Evolutionary conservation across 2,329 filamentous ascomycete genomes (phyloP).

Genomic region (Periconia sp.): DNA sequence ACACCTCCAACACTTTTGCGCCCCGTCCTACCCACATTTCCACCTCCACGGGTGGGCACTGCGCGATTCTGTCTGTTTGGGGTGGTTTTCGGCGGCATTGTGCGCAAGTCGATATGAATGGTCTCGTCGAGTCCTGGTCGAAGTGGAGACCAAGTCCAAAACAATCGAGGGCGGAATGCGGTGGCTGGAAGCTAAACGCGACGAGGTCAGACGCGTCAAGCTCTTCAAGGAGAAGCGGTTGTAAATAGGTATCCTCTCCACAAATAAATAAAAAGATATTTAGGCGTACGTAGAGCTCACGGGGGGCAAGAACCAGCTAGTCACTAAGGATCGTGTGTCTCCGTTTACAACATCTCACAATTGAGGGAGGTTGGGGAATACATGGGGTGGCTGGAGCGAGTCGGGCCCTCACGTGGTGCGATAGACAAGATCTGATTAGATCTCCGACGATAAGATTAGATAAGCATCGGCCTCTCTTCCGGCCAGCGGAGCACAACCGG

Average conservation of each 20-base stretch:
- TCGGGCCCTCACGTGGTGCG: too few relatives aligned
- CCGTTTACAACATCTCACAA: background rate
- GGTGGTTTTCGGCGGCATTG: constrained; percentile 26
- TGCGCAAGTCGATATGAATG: background rate
- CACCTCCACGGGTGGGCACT: constrained; percentile 35
- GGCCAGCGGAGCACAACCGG: constrained; percentile 9
- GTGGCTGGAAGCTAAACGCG: constrained; percentile 4
- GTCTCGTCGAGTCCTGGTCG: background rate
- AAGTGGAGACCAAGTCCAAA: background rate
- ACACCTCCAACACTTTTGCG: constrained; percentile 10
- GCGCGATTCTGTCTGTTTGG: constrained; percentile 32
- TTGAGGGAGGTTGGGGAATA: constrained; percentile 22
- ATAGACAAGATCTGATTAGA: too few relatives aligned
- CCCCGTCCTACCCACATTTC: constrained; percentile 16
- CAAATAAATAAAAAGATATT: too few relatives aligned
- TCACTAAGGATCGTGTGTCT: too few relatives aligned
- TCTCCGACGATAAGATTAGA: constrained; percentile 8
- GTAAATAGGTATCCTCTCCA: too few relatives aligned
- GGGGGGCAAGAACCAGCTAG: too few relatives aligned
- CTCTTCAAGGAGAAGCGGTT: background rate
- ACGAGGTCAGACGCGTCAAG: constrained; percentile 4
- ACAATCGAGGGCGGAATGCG: background rate
- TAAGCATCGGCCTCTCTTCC: constrained; percentile 6
- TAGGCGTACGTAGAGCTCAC: too few relatives aligned
- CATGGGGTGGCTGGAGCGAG: constrained; percentile 21